Conservation (phyloP, 768 basidiomycete genomes). For the Leccinum subtestaceum region DNA sequence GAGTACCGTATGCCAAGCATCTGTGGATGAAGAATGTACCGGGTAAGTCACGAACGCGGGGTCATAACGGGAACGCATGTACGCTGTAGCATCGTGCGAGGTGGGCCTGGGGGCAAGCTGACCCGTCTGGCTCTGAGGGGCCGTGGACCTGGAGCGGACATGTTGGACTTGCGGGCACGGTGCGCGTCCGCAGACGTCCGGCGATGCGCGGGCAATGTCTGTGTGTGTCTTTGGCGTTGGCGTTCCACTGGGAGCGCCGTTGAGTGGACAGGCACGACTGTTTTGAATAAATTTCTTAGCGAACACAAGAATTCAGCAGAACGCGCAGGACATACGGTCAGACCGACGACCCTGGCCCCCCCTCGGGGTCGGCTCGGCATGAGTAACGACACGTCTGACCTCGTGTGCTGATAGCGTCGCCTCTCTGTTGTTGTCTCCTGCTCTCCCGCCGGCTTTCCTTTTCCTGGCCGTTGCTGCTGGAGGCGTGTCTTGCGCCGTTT, state of each 20-base stretch:
- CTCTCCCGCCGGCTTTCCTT: constrained; percentile 26
- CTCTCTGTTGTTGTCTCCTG: constrained; percentile 14
- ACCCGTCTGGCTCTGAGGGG: constrained; percentile 26
- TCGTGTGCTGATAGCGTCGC: constrained; percentile 11
- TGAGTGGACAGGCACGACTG: constrained; percentile 23
- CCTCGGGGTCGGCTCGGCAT: constrained; percentile 16
- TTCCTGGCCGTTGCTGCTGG: constrained; percentile 21
- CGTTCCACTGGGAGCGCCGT: constrained; percentile 17
- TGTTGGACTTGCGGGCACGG: constrained; percentile 22
- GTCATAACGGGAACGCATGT: constrained; percentile 23
- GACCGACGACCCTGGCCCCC: constrained; percentile 27
- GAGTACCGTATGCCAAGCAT: constrained; percentile 68
- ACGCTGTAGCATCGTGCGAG: constrained; percentile 68
- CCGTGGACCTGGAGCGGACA: constrained; percentile 21
- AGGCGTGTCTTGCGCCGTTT: constrained; percentile 14
- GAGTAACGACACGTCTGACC: constrained; percentile 7
- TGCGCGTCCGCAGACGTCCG: constrained; percentile 28
- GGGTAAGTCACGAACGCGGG: constrained; percentile 4
- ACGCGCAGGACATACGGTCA: constrained; percentile 22
- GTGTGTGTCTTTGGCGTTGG: constrained; percentile 25
- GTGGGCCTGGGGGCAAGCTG: constrained; percentile 30
- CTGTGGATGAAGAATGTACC: constrained; percentile 34
- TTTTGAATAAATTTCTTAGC: constrained; percentile 9
- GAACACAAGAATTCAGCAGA: background rate
- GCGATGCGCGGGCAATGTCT: constrained; percentile 21